phyloP scores from a whole-genome alignment of 148 eudicot species.

The Spergularia marina region DNA sequence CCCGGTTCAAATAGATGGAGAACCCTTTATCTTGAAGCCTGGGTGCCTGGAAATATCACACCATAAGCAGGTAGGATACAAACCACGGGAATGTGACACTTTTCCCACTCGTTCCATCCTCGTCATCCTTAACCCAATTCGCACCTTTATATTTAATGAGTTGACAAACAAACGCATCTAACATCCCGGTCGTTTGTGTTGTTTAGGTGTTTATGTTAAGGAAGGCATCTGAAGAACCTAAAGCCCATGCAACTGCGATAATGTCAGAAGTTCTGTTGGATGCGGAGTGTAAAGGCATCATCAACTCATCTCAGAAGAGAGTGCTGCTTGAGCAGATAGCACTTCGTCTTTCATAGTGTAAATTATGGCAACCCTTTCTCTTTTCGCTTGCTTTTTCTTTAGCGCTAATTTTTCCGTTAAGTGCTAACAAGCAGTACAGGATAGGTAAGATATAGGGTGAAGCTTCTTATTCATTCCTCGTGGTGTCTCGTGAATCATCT shows the following conservation, averaged over 20 bases:
- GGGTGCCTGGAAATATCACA: slow-evolving; percentile 78
- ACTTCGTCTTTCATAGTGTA: slow-evolving; percentile 62
- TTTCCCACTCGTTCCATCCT: too few relatives aligned
- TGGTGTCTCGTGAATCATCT: slow-evolving; percentile 1
- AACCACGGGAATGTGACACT: too few relatives aligned
- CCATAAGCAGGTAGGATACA: slow-evolving; percentile 59
- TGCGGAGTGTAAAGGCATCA: slow-evolving; percentile 73
- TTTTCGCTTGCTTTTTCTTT: not conserved
- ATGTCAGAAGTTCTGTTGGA: slow-evolving; percentile 81
- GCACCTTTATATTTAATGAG: not conserved
- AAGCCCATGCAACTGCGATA: slow-evolving; percentile 73
- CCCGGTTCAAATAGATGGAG: slow-evolving; percentile 88
- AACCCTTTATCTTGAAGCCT: slow-evolving; percentile 77
- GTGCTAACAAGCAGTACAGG: slow-evolving; percentile 19
- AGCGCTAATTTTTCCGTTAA: slow-evolving; percentile 23
- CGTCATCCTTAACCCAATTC: not conserved
- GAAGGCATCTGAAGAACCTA: slow-evolving; percentile 69
- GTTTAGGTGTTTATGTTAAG: slow-evolving; percentile 69
- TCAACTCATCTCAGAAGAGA: slow-evolving; percentile 69
- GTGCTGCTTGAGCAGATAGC: slow-evolving; percentile 70
- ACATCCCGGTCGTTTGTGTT: not conserved
- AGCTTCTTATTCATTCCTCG: slow-evolving; percentile 6
- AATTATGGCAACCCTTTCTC: not conserved
- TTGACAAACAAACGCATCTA: not conserved
- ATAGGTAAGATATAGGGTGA: slow-evolving; percentile 8